Base-by-base conservation (phyloP, 2,329 filamentous ascomycete genomes). In the Pseudocercospora ulei region DNA sequence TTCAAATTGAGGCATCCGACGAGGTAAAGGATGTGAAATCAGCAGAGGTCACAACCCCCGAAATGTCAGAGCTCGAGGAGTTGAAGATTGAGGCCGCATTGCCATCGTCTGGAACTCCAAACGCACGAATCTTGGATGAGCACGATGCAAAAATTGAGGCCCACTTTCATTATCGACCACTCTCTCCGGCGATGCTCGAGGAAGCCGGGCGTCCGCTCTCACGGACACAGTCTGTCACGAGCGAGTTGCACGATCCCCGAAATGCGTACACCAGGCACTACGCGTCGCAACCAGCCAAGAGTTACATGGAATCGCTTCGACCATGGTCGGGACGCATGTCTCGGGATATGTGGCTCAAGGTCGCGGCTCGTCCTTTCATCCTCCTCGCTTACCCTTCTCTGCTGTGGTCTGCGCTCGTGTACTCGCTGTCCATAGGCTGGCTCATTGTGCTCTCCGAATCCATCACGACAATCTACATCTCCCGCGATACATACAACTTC, bases 371-470 rank as follows among this genome's bases (percentile, higher is more conserved):
- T 1, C 90, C 88, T 0, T 84, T 96, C 45, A 76, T 95, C 30
- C 71, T 96, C 1, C 93, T 80, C 52, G 75, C 80, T 1, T 95
- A 96, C 55, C 90, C 90, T 0, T 75, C 82, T 0, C 82, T 96
- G 1, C 71, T 95, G 5, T 96, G 87, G 88, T 88, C 83, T 4
- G 68, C 85, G 0, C 68, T 82, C 0, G 76, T 94, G 3, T 96
- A 96, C 58, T 69, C 86, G 0, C 79, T 90, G 52, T 90, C 86
- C 0, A 75, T 96, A 4, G 88, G 88, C 23, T 96, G 88, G 90
- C 71, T 96, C 17, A 95, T 96, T 49, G 86, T 96, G 27, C 73
- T 96, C 1, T 94, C 86, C 0, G 87, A 96, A 61, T 82, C 81
- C 0, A 76, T 96, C 2, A 74, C 84, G 0, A 70, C 80, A 42